Percentiles rank a stretch among this genome's conserved stretches.
These are phyloP conservation scores for Graphilbum fragrans DNA, from an alignment of 2,329 filamentous ascomycete genomes.

Conservation along the genomic window DNA sequence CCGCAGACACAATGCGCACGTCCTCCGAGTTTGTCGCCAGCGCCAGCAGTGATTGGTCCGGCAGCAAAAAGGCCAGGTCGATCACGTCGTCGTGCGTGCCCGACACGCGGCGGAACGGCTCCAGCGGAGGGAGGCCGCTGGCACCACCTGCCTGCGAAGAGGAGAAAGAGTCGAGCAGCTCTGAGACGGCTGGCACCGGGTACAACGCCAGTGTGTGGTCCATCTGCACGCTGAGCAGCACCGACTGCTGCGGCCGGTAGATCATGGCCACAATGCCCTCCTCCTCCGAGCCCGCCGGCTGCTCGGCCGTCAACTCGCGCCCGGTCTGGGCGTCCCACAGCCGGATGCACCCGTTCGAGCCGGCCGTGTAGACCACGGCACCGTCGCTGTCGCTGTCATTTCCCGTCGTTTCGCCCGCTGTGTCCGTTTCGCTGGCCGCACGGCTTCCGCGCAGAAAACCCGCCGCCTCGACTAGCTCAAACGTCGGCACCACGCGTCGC, in stretches of 20 bases:
- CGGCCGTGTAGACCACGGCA: conserved; percentile 67
- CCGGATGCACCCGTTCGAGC: conserved; percentile 69
- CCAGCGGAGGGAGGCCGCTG: conserved; percentile 21
- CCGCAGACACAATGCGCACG: conserved; percentile 71
- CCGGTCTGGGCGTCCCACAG: conserved; percentile 74
- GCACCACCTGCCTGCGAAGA: neutral
- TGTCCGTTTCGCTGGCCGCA: neutral
- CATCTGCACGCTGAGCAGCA: conserved; percentile 71
- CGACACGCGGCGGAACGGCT: conserved; percentile 66
- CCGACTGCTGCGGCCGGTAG: conserved; percentile 50
- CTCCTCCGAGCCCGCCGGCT: conserved; percentile 45
- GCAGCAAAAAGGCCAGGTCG: conserved; percentile 76
- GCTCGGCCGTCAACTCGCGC: conserved; percentile 66
- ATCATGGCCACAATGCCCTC: conserved; percentile 63
- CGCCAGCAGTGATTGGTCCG: conserved; percentile 70
- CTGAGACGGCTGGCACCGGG: neutral
- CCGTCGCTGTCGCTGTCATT: conserved; percentile 25
- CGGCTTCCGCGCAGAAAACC: conserved; percentile 58
- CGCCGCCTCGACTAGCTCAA: conserved; percentile 75
- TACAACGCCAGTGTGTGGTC: conserved; percentile 43
- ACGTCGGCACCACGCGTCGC: conserved; percentile 65
- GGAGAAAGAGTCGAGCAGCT: conserved; percentile 13
- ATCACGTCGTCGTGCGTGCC: conserved; percentile 98
- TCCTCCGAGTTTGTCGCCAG: conserved; percentile 94
- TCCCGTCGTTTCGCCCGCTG: neutral